These are phyloP conservation scores for Chlamydomonas reinhardtii DNA, from an alignment of 163 green algal genomes.

Conservation along the genomic window DNA sequence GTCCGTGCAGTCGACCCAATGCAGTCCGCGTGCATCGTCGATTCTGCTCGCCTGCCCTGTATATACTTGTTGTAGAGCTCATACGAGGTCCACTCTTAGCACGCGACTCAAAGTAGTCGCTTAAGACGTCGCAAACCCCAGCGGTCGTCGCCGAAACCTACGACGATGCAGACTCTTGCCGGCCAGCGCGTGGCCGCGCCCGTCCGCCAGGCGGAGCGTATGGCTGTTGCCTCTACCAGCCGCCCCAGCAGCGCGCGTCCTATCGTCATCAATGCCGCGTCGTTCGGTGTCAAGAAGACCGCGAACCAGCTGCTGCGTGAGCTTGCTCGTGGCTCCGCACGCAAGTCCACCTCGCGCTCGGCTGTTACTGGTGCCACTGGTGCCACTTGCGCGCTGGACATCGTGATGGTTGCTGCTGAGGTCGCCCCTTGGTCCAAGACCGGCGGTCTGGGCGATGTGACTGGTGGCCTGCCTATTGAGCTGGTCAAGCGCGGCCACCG, in stretches of 20 bases:
- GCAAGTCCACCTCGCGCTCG: not conserved
- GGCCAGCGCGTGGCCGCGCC: not conserved
- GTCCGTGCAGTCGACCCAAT: too few species aligned
- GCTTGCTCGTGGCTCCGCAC: not conserved
- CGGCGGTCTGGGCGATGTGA: slow-evolving; percentile 93
- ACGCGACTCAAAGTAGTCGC: too few species aligned
- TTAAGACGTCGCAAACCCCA: too few species aligned
- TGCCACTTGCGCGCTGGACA: slow-evolving; percentile 69
- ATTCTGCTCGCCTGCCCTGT: too few species aligned
- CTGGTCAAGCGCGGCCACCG: slow-evolving; percentile 94
- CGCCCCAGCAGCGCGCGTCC: slow-evolving; percentile 1
- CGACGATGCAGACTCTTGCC: not conserved
- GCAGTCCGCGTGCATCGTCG: too few species aligned
- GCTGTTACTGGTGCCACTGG: slow-evolving; percentile 20
- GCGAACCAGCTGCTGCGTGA: slow-evolving; percentile 45
- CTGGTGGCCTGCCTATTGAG: slow-evolving; percentile 86
- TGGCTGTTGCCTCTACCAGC: slow-evolving; percentile 35
- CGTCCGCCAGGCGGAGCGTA: slow-evolving; percentile 28
- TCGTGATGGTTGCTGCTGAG: slow-evolving; percentile 89
- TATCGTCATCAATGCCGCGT: slow-evolving; percentile 28
- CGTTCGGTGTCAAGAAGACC: slow-evolving; percentile 36
- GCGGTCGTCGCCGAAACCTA: too few species aligned
- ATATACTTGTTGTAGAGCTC: too few species aligned
- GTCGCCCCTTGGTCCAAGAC: slow-evolving; percentile 80
- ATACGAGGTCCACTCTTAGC: too few species aligned